These are phyloP conservation scores for Pestalotiopsis sp. DNA, from an alignment of 2,329 filamentous ascomycete species.

Conservation along the genomic window DNA sequence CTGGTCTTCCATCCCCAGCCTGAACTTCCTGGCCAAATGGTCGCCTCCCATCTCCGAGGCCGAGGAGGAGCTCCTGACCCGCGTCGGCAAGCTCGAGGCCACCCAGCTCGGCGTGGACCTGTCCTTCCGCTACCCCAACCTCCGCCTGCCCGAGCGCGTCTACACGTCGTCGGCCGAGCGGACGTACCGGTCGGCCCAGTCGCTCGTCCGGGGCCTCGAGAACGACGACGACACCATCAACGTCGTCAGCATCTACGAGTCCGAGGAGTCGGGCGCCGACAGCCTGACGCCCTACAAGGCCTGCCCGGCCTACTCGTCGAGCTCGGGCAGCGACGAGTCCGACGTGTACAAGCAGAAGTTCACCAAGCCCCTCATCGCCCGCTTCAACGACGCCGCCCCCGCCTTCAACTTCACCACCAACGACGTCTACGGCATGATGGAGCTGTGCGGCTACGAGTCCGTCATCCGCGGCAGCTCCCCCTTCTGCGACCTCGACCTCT, in stretches of 20 bases:
- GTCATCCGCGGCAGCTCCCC: constrained; percentile 64
- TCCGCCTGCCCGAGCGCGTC: constrained; percentile 55
- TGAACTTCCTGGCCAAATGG: constrained; percentile 62
- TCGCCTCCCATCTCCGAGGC: constrained; percentile 57
- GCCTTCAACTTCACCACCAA: constrained; percentile 64
- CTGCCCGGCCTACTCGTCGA: constrained; percentile 64
- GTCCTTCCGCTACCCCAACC: constrained; percentile 57
- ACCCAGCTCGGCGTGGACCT: constrained; percentile 61
- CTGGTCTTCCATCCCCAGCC: constrained; percentile 56
- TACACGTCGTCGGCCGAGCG: constrained; percentile 68
- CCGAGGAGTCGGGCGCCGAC: constrained; percentile 59
- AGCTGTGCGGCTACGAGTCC: constrained; percentile 67
- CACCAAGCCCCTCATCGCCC: constrained; percentile 61
- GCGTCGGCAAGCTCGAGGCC: constrained; percentile 63
- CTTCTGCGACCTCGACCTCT: constrained; percentile 63
- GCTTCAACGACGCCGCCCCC: constrained; percentile 54
- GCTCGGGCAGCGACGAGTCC: constrained; percentile 58
- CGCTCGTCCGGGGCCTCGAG: constrained; percentile 60
- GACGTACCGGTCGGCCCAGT: constrained; percentile 59
- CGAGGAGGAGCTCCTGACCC: constrained; percentile 61
- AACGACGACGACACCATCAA: constrained; percentile 54
- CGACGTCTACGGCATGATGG: constrained; percentile 68
- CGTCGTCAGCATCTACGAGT: constrained; percentile 58
- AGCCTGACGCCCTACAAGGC: constrained; percentile 65
- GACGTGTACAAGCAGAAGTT: constrained; percentile 54